Conservation (phyloP, 2,329 filamentous ascomycete genomes). For the Arthrobotrys megalospora region DNA sequence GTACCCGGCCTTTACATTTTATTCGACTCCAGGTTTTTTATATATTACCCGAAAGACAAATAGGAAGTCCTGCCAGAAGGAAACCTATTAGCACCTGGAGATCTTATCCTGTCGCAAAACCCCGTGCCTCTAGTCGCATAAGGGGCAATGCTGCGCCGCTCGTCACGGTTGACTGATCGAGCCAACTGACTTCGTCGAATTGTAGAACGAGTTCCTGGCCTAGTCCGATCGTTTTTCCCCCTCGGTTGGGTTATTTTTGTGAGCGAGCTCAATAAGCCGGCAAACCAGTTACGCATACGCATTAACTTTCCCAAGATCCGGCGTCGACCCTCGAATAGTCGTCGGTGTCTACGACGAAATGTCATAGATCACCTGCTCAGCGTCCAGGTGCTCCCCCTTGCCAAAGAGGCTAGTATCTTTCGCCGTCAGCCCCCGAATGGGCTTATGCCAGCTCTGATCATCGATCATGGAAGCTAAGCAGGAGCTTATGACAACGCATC, state of each 20-base stretch:
- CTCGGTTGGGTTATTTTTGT: conserved; percentile 16
- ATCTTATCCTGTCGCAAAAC: conserved; percentile 33
- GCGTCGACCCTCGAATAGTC: conserved; percentile 18
- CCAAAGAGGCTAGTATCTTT: conserved; percentile 46
- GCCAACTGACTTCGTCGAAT: conserved; percentile 14
- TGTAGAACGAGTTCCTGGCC: conserved; percentile 6
- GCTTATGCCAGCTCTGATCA: conserved; percentile 25
- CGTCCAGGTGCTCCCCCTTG: conserved; percentile 37
- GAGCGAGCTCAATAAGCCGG: conserved; percentile 38
- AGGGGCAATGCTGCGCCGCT: conserved; percentile 39
- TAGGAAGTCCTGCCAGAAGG: conserved; percentile 48
- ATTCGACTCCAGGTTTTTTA: conserved; percentile 40
- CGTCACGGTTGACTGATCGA: conserved; percentile 28
- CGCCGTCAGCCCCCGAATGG: conserved; percentile 24
- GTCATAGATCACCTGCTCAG: conserved; percentile 51
- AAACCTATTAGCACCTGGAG: conserved; percentile 26
- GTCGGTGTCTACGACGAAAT: conserved; percentile 30
- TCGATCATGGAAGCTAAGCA: conserved; percentile 1
- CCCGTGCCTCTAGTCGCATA: conserved; percentile 30
- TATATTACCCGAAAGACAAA: conserved; percentile 59
- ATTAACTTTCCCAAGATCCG: conserved; percentile 55
- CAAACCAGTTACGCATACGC: conserved; percentile 35
- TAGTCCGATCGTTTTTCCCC: neutral
- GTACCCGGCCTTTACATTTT: conserved; percentile 21
- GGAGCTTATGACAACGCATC: conserved; percentile 55